Conservation (phyloP, 257 asterid species). For the Forsythia viridissima region DNA sequence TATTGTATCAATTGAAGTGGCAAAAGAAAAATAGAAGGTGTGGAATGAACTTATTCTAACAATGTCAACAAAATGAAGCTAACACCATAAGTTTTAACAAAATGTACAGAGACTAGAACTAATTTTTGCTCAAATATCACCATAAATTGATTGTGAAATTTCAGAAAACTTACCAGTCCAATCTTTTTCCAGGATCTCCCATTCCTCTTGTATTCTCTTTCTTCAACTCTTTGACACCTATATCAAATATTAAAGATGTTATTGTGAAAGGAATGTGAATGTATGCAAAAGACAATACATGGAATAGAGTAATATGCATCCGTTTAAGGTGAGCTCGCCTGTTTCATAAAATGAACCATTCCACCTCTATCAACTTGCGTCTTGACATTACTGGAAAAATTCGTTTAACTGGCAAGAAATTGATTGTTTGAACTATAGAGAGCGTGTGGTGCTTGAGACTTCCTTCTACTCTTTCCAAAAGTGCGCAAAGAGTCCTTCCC, state of each 20-base stretch:
- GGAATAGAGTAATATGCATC: background rate
- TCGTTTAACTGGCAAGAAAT: constrained; percentile 10
- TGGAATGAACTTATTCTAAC: background rate
- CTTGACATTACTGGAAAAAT: background rate
- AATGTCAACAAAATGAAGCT: background rate
- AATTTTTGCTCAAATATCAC: background rate
- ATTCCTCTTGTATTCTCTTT: constrained; percentile 83
- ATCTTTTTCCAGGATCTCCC: constrained; percentile 82
- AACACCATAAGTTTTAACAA: background rate
- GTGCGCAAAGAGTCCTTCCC: constrained; percentile 21
- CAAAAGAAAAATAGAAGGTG: constrained; percentile 16
- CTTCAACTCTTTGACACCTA: constrained; percentile 75
- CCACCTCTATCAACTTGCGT: constrained; percentile 11
- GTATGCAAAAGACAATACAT: background rate
- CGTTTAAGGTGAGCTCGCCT: constrained; percentile 35
- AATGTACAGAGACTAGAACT: background rate
- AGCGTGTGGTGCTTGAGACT: constrained; percentile 15
- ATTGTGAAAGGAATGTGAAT: constrained; percentile 6
- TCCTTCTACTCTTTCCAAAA: constrained; percentile 34
- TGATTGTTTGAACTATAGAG: constrained; percentile 13
- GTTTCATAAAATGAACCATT: constrained; percentile 40
- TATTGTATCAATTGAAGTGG: constrained; percentile 58
- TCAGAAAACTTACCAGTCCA: constrained; percentile 59
- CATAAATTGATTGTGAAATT: background rate
- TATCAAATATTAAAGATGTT: constrained; percentile 19